Evolutionary conservation across 495 filamentous ascomycete genomes (phyloP).

Genomic region (Letharia columbiana): DNA sequence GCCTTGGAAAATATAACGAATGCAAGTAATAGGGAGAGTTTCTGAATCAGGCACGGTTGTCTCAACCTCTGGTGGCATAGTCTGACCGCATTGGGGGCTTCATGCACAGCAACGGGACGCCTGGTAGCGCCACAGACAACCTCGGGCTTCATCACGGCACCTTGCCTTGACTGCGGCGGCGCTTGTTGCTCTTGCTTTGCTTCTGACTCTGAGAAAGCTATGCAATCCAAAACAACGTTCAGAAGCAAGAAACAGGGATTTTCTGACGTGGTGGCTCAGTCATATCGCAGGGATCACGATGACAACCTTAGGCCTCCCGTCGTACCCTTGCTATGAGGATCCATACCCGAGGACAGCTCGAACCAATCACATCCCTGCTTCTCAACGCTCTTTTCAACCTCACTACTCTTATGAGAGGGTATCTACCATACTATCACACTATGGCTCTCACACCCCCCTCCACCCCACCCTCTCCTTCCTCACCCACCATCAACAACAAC

Average conservation of each 20-base stretch:
- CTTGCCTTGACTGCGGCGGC: background rate
- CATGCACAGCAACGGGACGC: conserved; percentile 1
- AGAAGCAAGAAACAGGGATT: background rate
- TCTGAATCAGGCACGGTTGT: background rate
- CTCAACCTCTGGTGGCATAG: background rate
- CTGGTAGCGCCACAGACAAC: background rate
- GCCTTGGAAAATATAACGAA: background rate
- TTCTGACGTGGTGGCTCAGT: background rate
- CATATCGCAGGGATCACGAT: background rate
- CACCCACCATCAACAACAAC: conserved; percentile 10
- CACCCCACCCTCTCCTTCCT: conserved; percentile 10
- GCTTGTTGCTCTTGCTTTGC: background rate
- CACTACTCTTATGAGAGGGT: background rate
- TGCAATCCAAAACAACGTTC: background rate
- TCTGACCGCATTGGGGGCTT: background rate
- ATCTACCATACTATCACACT: background rate
- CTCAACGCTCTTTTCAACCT: background rate
- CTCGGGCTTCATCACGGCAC: background rate
- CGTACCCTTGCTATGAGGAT: background rate
- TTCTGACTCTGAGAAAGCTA: background rate
- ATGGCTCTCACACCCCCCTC: conserved; percentile 17
- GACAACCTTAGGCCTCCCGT: background rate
- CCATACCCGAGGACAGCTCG: background rate
- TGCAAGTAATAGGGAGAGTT: background rate
- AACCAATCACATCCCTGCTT: background rate